Evolutionary conservation across 495 filamentous ascomycete genomes (phyloP).

Genomic region (Parmelia sp.): DNA sequence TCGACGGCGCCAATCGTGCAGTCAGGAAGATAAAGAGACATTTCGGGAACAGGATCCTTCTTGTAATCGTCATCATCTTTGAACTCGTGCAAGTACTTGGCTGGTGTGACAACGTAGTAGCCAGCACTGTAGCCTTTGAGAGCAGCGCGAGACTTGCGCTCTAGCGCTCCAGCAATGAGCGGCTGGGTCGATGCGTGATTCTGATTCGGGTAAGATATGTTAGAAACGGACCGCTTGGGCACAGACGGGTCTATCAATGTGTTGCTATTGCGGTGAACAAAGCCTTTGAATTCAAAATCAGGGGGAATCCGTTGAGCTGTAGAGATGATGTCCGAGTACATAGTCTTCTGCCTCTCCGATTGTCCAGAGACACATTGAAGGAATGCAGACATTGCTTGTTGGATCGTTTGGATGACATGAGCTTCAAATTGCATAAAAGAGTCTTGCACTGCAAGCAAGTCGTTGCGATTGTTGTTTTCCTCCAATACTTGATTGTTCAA

Average conservation of each 20-base stretch:
- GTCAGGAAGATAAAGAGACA: slow-evolving; percentile 88
- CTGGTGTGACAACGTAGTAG: slow-evolving; percentile 85
- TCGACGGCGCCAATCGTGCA: slow-evolving; percentile 68
- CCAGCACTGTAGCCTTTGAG: slow-evolving; percentile 68
- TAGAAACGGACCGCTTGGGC: slow-evolving; percentile 61
- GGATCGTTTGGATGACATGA: slow-evolving; percentile 76
- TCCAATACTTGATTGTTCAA: slow-evolving; percentile 86
- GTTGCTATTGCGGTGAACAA: slow-evolving; percentile 59
- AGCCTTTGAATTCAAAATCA: slow-evolving; percentile 91
- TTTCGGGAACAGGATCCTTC: slow-evolving; percentile 74
- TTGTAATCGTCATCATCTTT: slow-evolving; percentile 83
- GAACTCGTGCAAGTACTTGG: slow-evolving; percentile 89
- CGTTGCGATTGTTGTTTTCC: slow-evolving; percentile 90
- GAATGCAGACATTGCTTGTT: slow-evolving; percentile 73
- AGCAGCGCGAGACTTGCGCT: slow-evolving; percentile 74
- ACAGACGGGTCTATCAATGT: slow-evolving; percentile 74
- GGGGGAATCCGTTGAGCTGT: slow-evolving; percentile 71
- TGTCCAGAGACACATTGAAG: slow-evolving; percentile 69
- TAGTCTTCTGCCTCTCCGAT: slow-evolving; percentile 66
- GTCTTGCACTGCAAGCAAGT: slow-evolving; percentile 80
- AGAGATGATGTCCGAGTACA: slow-evolving; percentile 77
- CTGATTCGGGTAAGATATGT: slow-evolving; percentile 81
- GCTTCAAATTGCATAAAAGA: slow-evolving; percentile 83
- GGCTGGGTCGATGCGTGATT: slow-evolving; percentile 71
- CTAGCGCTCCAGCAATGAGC: slow-evolving; percentile 77